A percentile compares a stretch with the other conserved stretches of the same genome.
Conservation (phyloP, 768 basidiomycete genomes). For the Serendipita indica region DNA sequence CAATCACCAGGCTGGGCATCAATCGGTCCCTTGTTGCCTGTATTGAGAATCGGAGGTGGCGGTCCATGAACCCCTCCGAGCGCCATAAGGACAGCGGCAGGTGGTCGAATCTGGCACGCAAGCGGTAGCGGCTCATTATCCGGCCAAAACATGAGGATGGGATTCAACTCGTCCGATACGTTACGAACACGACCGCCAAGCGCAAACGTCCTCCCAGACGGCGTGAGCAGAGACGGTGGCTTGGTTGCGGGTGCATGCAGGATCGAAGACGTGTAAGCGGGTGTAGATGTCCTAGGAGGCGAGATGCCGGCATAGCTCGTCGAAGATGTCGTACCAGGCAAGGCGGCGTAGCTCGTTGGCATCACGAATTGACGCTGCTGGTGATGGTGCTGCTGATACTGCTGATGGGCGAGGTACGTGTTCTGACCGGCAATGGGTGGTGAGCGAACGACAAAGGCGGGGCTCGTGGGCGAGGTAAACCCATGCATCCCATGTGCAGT, state of each 20-base stretch:
- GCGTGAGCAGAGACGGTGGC: conserved; percentile 44
- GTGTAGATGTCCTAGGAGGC: conserved; percentile 15
- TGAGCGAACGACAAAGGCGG: too few species aligned
- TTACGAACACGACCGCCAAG: conserved; percentile 69
- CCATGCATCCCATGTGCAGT: too few species aligned
- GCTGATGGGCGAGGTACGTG: too few species aligned
- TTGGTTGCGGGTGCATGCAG: conserved; percentile 20
- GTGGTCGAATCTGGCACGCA: conserved; percentile 47
- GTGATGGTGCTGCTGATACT: too few species aligned
- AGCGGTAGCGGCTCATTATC: conserved; percentile 77
- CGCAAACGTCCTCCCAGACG: conserved; percentile 65
- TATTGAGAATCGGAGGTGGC: conserved; percentile 77
- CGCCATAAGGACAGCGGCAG: conserved; percentile 9
- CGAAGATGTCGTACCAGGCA: not conserved
- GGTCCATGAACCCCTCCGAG: not conserved
- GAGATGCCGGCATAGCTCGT: not conserved
- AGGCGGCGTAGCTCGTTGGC: not conserved
- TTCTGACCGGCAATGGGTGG: too few species aligned
- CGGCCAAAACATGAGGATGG: conserved; percentile 83
- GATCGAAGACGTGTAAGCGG: conserved; percentile 14
- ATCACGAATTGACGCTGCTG: not conserved
- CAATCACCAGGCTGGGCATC: conserved; percentile 66
- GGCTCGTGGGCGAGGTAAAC: too few species aligned
- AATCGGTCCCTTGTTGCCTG: conserved; percentile 76
- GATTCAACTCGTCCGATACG: conserved; percentile 48